Base-by-base conservation (phyloP, 2,329 filamentous ascomycete genomes). In the Apiospora rasikravindrae region DNA sequence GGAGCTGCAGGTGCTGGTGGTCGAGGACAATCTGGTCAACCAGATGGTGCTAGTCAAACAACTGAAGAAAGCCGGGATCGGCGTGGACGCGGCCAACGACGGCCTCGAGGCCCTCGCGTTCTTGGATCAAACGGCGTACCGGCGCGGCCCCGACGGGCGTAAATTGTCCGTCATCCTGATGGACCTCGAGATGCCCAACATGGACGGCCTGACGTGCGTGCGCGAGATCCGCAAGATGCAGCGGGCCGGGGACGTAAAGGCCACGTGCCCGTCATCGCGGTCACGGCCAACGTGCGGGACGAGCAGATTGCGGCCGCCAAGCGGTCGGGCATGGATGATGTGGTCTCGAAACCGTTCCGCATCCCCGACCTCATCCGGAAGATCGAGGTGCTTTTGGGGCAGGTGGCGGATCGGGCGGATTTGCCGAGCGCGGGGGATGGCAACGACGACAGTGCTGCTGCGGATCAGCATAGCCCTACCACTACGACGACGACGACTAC, bases 1-100 rank as follows among this genome's bases (percentile, higher is more conserved):
- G 74, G 84, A 87, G 11, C 83, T 90, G 72, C 86, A 86, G 51
- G 87, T 93, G 2, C 81, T 92, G 10, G 82, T 92, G 3, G 91
- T 93, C 0, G 91, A 93, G 78, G 91, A 93, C 77, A 92, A 93
- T 76, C 83, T 86, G 4, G 90, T 92, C 74, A 93, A 93, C 77
- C 91, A 92, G 77, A 91, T 91, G 75, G 90, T 91, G 53, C 81
- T 92, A 0, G 81, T 91, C n/a, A 90, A 90, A 69, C 91, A 91
- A 78, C 82, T 93, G 6, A 84, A 84, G 71, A 91, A 90, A 76
- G 86, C 88, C 22, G 86, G 88, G 5, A 87, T 91, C 71, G 84
- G 84, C 4, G 89, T 90, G 4, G 88, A 89, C 71, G 88, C 88
- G 0, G 90, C 89, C 5, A 82, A 90, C 51, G 90, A 93, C 76